phyloP scores from a whole-genome alignment of 345 rosid genomes.

The Trapa incisa region DNA sequence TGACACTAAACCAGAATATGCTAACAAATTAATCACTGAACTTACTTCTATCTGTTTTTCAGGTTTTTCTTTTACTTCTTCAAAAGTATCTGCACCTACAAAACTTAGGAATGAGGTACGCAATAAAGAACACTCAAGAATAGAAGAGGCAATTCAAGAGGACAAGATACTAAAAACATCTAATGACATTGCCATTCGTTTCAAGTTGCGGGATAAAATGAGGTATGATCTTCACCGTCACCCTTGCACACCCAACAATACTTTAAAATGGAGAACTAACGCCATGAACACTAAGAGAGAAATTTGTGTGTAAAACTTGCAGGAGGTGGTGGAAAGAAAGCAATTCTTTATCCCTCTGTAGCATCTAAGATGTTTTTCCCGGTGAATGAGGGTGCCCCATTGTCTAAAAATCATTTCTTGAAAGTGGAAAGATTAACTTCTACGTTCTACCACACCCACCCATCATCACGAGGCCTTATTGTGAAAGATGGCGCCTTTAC shows the following conservation, averaged over 20 bases:
- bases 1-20: neutral
- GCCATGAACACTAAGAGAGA: neutral
- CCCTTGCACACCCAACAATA: neutral
- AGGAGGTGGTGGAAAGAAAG: neutral
- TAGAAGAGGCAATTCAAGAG: neutral
- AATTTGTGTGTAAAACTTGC: neutral
- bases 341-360: neutral
- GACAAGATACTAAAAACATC: neutral
- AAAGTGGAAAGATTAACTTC: neutral
- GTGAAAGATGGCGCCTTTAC: neutral
- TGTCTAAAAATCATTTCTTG: neutral
- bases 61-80: slow-evolving; percentile 51
- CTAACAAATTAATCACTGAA: neutral
- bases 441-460: neutral
- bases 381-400: neutral
- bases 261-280: neutral
- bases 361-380: neutral
- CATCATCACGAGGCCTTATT: neutral
- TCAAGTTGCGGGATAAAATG: neutral
- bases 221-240: neutral
- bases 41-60: slow-evolving; percentile 48
- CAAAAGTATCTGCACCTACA: slow-evolving; percentile 38
- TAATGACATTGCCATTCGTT: neutral
- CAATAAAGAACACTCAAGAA: neutral
- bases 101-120: slow-evolving; percentile 5